Conservation (phyloP, 2,329 filamentous ascomycete species). For the Lizonia empirigonia region DNA sequence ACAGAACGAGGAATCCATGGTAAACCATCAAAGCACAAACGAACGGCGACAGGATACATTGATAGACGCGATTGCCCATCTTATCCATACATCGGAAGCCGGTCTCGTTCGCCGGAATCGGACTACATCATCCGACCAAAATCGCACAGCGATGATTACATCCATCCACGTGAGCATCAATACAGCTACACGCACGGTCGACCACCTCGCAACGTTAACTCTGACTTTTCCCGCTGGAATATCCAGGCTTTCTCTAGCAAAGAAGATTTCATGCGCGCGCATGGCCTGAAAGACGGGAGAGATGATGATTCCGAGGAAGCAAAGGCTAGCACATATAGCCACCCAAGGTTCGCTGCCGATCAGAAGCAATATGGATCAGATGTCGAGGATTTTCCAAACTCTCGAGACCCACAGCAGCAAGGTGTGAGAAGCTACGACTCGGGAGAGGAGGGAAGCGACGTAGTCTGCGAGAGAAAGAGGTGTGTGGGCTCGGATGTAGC, state of each 20-base stretch:
- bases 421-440: background rate
- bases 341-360: background rate
- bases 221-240: background rate
- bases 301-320: background rate
- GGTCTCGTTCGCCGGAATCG: background rate
- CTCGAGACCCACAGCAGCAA: background rate
- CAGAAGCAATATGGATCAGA: background rate
- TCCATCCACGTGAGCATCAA: background rate
- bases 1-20: background rate
- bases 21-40: background rate
- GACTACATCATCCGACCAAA: background rate
- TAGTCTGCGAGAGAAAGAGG: background rate
- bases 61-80: background rate
- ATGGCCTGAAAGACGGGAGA: no score
- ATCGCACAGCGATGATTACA: background rate
- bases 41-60: constrained; percentile 8
- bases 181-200: background rate
- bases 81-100: constrained; percentile 1
- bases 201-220: background rate
- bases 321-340: background rate
- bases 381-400: background rate
- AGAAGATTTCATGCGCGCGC: background rate
- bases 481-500: background rate
- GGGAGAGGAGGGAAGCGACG: background rate
- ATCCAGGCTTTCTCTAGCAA: background rate